phyloP scores from a whole-genome alignment of 2,329 filamentous ascomycete species.

The Claviceps spartinae region DNA sequence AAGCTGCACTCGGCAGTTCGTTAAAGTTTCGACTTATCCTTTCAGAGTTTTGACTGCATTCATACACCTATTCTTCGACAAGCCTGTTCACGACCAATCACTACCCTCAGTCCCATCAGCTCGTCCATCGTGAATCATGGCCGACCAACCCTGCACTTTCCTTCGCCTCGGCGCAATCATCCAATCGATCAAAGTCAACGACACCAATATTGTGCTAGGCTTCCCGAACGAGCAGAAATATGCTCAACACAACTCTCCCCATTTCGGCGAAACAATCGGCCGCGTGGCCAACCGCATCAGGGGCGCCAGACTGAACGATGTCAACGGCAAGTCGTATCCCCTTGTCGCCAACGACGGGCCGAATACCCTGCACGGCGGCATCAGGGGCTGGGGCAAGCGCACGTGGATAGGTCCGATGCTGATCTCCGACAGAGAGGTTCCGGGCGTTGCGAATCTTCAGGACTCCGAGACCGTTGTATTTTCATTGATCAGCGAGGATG shows the following conservation, averaged over 20 bases:
- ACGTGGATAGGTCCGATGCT: conserved; percentile 59
- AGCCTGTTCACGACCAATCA: background rate
- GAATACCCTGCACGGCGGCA: conserved; percentile 64
- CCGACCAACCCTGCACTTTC: conserved; percentile 45
- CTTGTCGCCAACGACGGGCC: conserved; percentile 64
- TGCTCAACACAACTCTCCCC: conserved; percentile 58
- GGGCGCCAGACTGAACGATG: conserved; percentile 51
- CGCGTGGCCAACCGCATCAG: conserved; percentile 71
- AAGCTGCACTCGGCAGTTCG: too few species aligned
- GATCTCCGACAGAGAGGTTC: conserved; percentile 36
- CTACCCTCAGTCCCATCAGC: background rate
- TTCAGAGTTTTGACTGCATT: too few species aligned
- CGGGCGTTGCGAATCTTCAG: conserved; percentile 35
- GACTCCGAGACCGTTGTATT: conserved; percentile 57
- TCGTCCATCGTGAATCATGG: conserved; percentile 19
- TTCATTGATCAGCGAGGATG: conserved; percentile 55
- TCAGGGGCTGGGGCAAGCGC: conserved; percentile 68
- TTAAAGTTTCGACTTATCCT: too few species aligned
- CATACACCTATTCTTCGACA: background rate
- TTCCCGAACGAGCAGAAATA: conserved; percentile 70
- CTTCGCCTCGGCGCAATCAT: conserved; percentile 67
- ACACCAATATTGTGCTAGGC: conserved; percentile 75
- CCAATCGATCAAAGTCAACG: conserved; percentile 65
- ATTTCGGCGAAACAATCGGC: conserved; percentile 90
- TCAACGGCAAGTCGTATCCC: conserved; percentile 59